A percentile compares a stretch with the other conserved stretches of the same genome.
phyloP scores from a whole-genome alignment of 2,329 filamentous ascomycete species.

The Fusarium chlamydosporum region DNA sequence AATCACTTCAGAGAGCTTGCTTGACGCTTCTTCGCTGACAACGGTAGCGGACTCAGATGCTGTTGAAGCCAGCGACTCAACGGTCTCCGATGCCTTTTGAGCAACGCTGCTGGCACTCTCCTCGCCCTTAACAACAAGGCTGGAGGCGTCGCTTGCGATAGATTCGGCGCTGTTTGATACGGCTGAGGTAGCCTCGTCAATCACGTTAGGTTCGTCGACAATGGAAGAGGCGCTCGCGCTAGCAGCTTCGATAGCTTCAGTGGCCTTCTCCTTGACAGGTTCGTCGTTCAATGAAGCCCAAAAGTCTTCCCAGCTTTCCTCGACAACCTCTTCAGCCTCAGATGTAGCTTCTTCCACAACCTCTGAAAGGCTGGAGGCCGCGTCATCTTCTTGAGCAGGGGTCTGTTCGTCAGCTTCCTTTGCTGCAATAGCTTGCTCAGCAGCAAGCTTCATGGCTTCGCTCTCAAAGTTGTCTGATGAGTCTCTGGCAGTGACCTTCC shows the following conservation, averaged over 20 bases:
- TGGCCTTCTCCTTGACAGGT: constrained; percentile 22
- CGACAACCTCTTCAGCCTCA: constrained; percentile 23
- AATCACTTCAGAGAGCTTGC: constrained; percentile 42
- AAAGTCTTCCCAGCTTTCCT: constrained; percentile 44
- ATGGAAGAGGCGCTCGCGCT: constrained; percentile 31
- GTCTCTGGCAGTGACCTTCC: constrained; percentile 85
- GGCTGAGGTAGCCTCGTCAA: constrained; percentile 34
- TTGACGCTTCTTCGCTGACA: constrained; percentile 40
- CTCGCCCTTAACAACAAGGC: constrained; percentile 28
- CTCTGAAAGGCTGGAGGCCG: constrained; percentile 31
- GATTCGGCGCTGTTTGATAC: constrained; percentile 29
- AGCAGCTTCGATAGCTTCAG: constrained; percentile 17
- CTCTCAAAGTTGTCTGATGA: constrained; percentile 83
- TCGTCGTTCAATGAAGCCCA: constrained; percentile 41
- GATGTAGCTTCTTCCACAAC: constrained; percentile 34
- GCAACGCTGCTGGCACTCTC: constrained; percentile 31
- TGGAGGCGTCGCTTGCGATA: constrained; percentile 37
- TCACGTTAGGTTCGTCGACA: constrained; percentile 30
- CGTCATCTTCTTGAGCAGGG: constrained; percentile 50
- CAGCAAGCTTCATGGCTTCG: constrained; percentile 72
- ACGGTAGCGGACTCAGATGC: constrained; percentile 45
- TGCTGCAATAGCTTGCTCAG: constrained; percentile 55
- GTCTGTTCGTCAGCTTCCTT: constrained; percentile 42
- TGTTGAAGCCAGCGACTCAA: constrained; percentile 34
- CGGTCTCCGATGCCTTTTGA: constrained; percentile 38